A percentile compares a stretch with the other conserved stretches of the same genome.
These are phyloP conservation scores for Penicillium janthinellum DNA, from an alignment of 2,329 filamentous ascomycete genomes.

Conservation along the genomic window DNA sequence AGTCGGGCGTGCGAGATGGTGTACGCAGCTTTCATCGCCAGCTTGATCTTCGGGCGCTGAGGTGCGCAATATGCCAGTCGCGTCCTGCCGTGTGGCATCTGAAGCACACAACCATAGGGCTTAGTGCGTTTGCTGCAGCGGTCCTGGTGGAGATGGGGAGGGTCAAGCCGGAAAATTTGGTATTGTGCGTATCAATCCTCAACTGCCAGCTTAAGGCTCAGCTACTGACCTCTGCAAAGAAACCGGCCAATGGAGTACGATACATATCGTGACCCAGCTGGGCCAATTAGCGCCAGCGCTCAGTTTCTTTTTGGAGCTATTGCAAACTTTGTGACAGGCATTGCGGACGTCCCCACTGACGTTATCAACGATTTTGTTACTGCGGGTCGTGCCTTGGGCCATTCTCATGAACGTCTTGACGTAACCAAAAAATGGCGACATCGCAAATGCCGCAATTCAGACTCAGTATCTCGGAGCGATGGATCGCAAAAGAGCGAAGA, in stretches of 20 bases:
- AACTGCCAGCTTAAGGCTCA: slow-evolving; percentile 25
- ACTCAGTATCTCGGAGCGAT: slow-evolving; percentile 3
- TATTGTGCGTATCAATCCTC: slow-evolving; percentile 58
- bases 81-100: slow-evolving; percentile 75
- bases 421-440: slow-evolving; percentile 3
- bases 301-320: slow-evolving; percentile 81
- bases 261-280: slow-evolving; percentile 75
- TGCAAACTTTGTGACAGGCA: slow-evolving; percentile 75
- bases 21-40: slow-evolving; percentile 72
- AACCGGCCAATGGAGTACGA: slow-evolving; percentile 68
- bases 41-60: slow-evolving; percentile 65
- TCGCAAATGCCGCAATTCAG: slow-evolving; percentile 4
- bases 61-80: slow-evolving; percentile 69
- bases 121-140: slow-evolving; percentile 74
- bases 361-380: slow-evolving; percentile 53
- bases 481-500: not conserved
- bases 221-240: slow-evolving; percentile 30
- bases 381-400: slow-evolving; percentile 44
- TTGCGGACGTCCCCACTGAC: slow-evolving; percentile 70
- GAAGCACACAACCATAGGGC: slow-evolving; percentile 63
- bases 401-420: slow-evolving; percentile 60
- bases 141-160: slow-evolving; percentile 66
- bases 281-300: slow-evolving; percentile 76
- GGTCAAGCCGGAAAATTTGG: slow-evolving; percentile 70
- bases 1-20: slow-evolving; percentile 64